These are phyloP conservation scores for Penicillium verrucosum DNA, from an alignment of 2,329 filamentous ascomycete genomes.

Conservation along the genomic window DNA sequence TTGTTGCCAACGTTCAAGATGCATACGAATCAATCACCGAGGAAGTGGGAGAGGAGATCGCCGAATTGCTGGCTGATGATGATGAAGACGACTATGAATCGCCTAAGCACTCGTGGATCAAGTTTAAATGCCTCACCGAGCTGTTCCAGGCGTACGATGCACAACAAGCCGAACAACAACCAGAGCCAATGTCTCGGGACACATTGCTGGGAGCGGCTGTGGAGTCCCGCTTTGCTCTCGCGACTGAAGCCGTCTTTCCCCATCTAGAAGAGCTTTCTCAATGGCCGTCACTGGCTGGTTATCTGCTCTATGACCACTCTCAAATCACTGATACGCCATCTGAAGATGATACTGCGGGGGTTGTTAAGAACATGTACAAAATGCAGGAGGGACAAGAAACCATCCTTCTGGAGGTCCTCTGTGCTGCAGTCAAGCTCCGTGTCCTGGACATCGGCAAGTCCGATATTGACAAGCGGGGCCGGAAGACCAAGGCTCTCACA, in stretches of 20 bases:
- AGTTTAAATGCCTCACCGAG: slow-evolving; percentile 85
- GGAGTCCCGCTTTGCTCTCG: slow-evolving; percentile 80
- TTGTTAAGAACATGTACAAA: slow-evolving; percentile 69
- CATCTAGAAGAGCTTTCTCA: slow-evolving; percentile 74
- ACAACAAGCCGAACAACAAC: slow-evolving; percentile 46
- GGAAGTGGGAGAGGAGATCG: slow-evolving; percentile 75
- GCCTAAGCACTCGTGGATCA: slow-evolving; percentile 80
- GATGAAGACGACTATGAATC: slow-evolving; percentile 68
- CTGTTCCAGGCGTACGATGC: slow-evolving; percentile 77
- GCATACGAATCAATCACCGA: slow-evolving; percentile 76
- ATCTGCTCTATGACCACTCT: slow-evolving; percentile 89
- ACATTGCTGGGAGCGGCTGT: slow-evolving; percentile 60
- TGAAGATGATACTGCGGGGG: slow-evolving; percentile 57
- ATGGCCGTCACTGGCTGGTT: slow-evolving; percentile 87
- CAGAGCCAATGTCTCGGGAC: slow-evolving; percentile 29
- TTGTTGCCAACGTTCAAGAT: slow-evolving; percentile 81
- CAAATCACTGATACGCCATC: slow-evolving; percentile 53
- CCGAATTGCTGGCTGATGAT: slow-evolving; percentile 72
- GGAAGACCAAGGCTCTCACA: slow-evolving; percentile 58
- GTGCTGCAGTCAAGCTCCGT: slow-evolving; percentile 72
- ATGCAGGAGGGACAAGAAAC: slow-evolving; percentile 74
- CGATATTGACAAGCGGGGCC: slow-evolving; percentile 52
- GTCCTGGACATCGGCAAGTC: slow-evolving; percentile 65
- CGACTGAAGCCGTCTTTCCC: slow-evolving; percentile 80
- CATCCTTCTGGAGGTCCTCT: slow-evolving; percentile 81